Evolutionary conservation across 768 basidiomycete species (phyloP).

Genomic region (Xerocomellus amylosporus): DNA sequence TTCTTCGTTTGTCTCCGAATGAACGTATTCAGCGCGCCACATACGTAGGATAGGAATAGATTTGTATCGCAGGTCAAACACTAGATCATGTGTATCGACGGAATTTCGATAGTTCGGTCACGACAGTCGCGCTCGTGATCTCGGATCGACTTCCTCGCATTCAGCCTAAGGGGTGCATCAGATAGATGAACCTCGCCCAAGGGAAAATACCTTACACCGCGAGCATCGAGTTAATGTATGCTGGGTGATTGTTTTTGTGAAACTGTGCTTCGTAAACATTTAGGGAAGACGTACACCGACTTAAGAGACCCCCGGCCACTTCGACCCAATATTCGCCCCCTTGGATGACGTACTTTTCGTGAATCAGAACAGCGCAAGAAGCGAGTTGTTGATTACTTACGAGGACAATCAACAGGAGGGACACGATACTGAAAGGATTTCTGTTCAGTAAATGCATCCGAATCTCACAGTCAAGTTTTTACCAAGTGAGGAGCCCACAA

Average conservation of each 20-base stretch:
- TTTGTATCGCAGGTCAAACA: neutral
- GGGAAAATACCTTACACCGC: neutral
- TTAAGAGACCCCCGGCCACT: neutral
- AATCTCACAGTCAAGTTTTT: neutral
- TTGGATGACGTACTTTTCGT: neutral
- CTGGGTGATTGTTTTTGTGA: neutral
- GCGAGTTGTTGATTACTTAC: neutral
- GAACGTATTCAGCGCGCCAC: neutral
- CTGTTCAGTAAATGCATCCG: neutral
- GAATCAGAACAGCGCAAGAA: neutral
- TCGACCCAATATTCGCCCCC: neutral
- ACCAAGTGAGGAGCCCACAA: slow-evolving; percentile 7
- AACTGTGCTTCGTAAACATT: neutral
- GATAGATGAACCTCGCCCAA: neutral
- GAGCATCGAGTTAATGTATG: slow-evolving; percentile 11
- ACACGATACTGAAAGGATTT: neutral
- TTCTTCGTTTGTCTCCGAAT: too few relatives aligned
- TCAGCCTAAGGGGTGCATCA: slow-evolving; percentile 3
- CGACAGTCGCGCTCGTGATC: slow-evolving; percentile 8
- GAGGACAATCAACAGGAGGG: neutral
- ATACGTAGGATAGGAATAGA: neutral
- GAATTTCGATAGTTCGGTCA: slow-evolving; percentile 7
- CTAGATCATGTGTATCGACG: slow-evolving; percentile 1
- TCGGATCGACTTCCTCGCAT: slow-evolving; percentile 11
- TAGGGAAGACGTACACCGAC: slow-evolving; percentile 1